phyloP scores from a whole-genome alignment of 441 rosid genomes.

The Omphalea diandra region DNA sequence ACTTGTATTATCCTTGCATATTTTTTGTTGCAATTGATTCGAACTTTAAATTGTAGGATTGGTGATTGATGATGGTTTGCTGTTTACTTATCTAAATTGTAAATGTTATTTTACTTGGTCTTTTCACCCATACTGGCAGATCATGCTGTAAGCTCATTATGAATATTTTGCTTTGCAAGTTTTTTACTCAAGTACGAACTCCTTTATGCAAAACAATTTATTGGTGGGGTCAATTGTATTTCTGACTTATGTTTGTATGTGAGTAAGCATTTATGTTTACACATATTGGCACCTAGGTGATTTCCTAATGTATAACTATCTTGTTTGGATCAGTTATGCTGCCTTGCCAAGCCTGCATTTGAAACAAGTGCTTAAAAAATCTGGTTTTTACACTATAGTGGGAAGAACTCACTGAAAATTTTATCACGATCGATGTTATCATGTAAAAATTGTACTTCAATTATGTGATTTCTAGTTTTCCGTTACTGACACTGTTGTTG shows the following conservation, averaged over 20 bases:
- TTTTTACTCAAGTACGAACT: background rate
- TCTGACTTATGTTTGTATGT: too few relatives aligned
- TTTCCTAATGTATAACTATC: background rate
- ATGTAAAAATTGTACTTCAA: background rate
- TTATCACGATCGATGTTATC: background rate
- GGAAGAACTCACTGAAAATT: background rate
- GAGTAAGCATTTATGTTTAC: background rate
- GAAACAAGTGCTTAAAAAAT: background rate
- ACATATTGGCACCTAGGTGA: background rate
- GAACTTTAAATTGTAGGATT: background rate
- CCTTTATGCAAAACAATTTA: background rate
- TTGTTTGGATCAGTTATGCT: background rate
- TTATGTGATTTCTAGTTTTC: background rate
- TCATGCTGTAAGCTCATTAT: background rate
- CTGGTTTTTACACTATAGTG: background rate
- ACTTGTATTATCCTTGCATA: slow-evolving; percentile 4
- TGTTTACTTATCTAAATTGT: background rate
- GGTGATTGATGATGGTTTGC: background rate
- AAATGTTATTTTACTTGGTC: too few relatives aligned
- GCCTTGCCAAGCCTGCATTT: background rate
- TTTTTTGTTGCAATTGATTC: background rate
- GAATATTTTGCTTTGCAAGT: background rate
- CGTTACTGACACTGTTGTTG: background rate
- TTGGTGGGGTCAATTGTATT: too few relatives aligned
- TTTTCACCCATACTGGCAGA: background rate